Conservation (phyloP, 2,329 filamentous ascomycete genomes). For the Calycina marina region DNA sequence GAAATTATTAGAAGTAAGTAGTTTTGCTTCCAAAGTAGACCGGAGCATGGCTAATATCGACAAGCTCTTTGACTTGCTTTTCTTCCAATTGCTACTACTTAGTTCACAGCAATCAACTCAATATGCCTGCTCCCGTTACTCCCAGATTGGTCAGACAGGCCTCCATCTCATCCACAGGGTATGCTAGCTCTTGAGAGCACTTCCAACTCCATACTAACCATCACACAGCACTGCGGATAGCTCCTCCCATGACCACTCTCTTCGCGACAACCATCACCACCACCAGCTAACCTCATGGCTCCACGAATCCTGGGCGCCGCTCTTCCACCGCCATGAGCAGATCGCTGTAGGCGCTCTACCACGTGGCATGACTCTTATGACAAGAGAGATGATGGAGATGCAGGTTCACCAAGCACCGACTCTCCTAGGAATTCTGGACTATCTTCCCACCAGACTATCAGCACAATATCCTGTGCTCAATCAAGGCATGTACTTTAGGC, state of each 20-base stretch:
- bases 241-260: conserved; percentile 14
- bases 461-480: not conserved
- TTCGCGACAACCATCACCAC: conserved; percentile 9
- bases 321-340: conserved; percentile 19
- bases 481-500: conserved; percentile 14
- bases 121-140: too few relatives aligned
- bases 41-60: too few relatives aligned
- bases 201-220: not conserved
- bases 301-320: conserved; percentile 12
- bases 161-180: not conserved
- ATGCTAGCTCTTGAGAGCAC: not conserved
- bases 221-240: conserved; percentile 11
- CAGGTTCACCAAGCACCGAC: conserved; percentile 19
- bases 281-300: conserved; percentile 13
- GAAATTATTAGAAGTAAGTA: too few relatives aligned
- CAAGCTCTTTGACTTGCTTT: too few relatives aligned
- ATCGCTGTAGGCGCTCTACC: conserved; percentile 18
- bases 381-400: conserved; percentile 19
- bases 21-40: too few relatives aligned
- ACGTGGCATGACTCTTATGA: conserved; percentile 17
- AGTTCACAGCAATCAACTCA: too few relatives aligned
- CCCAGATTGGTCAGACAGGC: conserved; percentile 7
- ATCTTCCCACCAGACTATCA: conserved; percentile 10
- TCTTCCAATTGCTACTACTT: too few relatives aligned
- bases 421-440: conserved; percentile 17